phyloP scores from a whole-genome alignment of 768 basidiomycete genomes.

The Kwoniella sp. region DNA sequence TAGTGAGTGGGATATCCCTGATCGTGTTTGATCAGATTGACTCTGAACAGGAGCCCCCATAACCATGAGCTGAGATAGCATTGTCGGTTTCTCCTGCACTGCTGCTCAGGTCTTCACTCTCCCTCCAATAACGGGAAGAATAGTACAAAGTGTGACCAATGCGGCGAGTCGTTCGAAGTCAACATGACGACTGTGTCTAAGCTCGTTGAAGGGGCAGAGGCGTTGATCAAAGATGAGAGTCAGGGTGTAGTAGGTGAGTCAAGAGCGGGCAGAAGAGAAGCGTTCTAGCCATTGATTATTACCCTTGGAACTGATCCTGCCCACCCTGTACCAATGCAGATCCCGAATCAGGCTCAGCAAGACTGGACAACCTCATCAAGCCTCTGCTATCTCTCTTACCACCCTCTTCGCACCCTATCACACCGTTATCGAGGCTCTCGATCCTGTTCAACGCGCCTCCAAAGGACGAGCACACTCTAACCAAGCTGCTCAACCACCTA shows the following conservation, averaged over 20 bases:
- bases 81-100: too few species aligned
- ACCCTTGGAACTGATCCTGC: background rate
- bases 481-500: conserved; percentile 50
- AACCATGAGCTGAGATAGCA: too few species aligned
- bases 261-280: too few species aligned
- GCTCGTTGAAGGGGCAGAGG: conserved; percentile 11
- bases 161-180: conserved; percentile 12
- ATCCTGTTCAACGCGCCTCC: conserved; percentile 64
- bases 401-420: conserved; percentile 73
- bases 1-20: conserved; percentile 23
- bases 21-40: too few species aligned
- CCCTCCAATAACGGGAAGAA: background rate
- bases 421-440: conserved; percentile 72
- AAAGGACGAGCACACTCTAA: conserved; percentile 32
- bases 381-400: conserved; percentile 63
- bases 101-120: background rate
- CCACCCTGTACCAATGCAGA: background rate
- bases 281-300: too few species aligned
- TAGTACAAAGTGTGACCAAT: conserved; percentile 10
- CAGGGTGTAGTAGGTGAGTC: conserved; percentile 24
- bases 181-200: background rate
- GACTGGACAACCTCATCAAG: background rate
- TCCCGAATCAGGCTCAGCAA: background rate
- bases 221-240: conserved; percentile 22
- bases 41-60: too few species aligned